Evolutionary conservation across 2,329 filamentous ascomycete genomes (phyloP).

Genomic region (Colletotrichum viniferum): DNA sequence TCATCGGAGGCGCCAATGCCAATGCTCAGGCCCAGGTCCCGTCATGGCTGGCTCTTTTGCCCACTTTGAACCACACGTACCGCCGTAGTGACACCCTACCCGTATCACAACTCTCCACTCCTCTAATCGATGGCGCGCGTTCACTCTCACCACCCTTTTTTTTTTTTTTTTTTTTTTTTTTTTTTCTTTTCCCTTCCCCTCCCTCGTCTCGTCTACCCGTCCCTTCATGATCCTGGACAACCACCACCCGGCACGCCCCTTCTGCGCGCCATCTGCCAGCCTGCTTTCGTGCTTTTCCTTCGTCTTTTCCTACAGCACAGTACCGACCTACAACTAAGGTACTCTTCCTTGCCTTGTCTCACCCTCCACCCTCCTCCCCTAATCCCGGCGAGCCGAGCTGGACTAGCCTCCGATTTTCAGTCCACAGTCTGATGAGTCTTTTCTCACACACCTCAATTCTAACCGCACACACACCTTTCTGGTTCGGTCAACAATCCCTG

Average conservation of each 20-base stretch:
- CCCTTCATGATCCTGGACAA: slow-evolving; percentile 2
- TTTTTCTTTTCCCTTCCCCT: not conserved
- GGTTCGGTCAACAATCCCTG: not conserved
- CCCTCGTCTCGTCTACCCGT: not conserved
- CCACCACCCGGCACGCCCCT: not conserved
- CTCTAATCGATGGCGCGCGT: slow-evolving; percentile 8
- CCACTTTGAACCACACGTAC: slow-evolving; percentile 19
- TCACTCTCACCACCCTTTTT: slow-evolving; percentile 13
- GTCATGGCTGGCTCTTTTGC: slow-evolving; percentile 13
- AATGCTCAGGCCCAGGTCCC: not conserved
- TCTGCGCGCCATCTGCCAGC: slow-evolving; percentile 21
- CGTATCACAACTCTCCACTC: slow-evolving; percentile 21
- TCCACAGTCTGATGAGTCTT: not conserved
- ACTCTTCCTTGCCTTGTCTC: slow-evolving; percentile 10
- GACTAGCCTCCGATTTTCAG: not conserved
- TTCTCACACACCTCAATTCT: slow-evolving; percentile 15
- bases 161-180: not conserved
- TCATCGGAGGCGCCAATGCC: not conserved
- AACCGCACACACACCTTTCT: slow-evolving; percentile 1
- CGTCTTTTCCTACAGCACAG: not conserved
- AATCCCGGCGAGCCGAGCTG: slow-evolving; percentile 13
- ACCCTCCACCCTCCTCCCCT: not conserved
- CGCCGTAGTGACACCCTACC: slow-evolving; percentile 14
- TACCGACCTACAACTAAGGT: not conserved
- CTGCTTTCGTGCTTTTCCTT: slow-evolving; percentile 22